phyloP scores from a whole-genome alignment of 352 stramenopile genomes.

The Globisporangium emineosum region DNA sequence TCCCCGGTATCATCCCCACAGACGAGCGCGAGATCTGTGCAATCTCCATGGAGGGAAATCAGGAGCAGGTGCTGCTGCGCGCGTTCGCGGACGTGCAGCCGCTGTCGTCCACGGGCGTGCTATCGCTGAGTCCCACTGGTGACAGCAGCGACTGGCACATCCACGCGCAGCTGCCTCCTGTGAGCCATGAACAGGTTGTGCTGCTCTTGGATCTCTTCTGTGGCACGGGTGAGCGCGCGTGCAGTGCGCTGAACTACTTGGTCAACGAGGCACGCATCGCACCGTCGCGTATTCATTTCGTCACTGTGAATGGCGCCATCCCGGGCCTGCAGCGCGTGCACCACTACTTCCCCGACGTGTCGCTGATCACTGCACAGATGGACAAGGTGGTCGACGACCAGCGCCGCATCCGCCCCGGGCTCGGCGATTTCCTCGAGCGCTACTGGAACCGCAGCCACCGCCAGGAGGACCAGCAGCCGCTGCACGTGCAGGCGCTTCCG shows the following conservation, averaged over 20 bases:
- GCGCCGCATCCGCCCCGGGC: constrained; percentile 30
- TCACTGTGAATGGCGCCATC: constrained; percentile 42
- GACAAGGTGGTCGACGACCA: constrained; percentile 40
- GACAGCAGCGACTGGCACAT: constrained; percentile 17
- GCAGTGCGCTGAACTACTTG: constrained; percentile 39
- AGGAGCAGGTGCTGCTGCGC: constrained; percentile 18
- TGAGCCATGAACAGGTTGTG: constrained; percentile 27
- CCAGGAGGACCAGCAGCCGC: neutral
- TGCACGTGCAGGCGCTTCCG: neutral
- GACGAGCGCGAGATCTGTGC: constrained; percentile 23
- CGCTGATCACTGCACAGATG: constrained; percentile 41
- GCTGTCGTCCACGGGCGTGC: constrained; percentile 14
- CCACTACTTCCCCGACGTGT: constrained; percentile 42
- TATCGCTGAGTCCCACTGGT: constrained; percentile 8
- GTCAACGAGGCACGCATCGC: constrained; percentile 24
- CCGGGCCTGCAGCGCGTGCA: constrained; percentile 40
- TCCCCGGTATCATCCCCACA: constrained; percentile 10
- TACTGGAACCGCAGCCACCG: constrained; percentile 32
- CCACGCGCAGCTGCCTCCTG: constrained; percentile 25
- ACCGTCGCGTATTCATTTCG: constrained; percentile 49
- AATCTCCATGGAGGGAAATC: constrained; percentile 25
- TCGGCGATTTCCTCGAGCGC: constrained; percentile 37
- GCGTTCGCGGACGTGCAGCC: constrained; percentile 28
- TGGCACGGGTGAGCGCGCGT: constrained; percentile 37
- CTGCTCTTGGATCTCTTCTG: constrained; percentile 46